These are phyloP conservation scores for Aureobasidium melanogenum DNA, from an alignment of 2,329 filamentous ascomycete species.

Conservation along the genomic window DNA sequence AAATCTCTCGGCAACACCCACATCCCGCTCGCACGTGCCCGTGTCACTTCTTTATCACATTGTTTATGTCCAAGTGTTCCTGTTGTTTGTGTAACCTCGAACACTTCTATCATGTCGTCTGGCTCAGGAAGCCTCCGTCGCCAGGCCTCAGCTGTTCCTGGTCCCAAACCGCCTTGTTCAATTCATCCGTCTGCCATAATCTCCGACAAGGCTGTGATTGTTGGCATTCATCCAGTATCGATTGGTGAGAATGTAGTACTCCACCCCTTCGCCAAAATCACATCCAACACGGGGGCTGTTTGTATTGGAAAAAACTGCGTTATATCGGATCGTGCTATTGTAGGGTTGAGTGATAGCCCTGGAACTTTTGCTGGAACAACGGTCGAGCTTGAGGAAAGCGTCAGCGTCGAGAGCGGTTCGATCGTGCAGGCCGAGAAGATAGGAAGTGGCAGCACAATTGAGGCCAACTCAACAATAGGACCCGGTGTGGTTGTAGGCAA, in stretches of 20 bases:
- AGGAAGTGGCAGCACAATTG: conserved; percentile 23
- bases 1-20: conserved; percentile 3
- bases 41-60: not conserved
- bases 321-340: conserved; percentile 56
- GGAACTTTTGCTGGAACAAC: conserved; percentile 17
- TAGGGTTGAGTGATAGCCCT: conserved; percentile 23
- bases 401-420: conserved; percentile 36
- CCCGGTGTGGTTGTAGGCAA: conserved; percentile 36
- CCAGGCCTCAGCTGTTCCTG: not conserved
- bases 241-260: conserved; percentile 70
- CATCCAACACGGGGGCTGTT: conserved; percentile 33
- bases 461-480: conserved; percentile 23
- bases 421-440: conserved; percentile 28
- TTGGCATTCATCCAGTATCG: conserved; percentile 69
- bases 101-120: not conserved
- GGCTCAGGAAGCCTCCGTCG: conserved; percentile 10
- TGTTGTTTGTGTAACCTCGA: not conserved
- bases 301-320: conserved; percentile 51
- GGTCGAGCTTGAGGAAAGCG: conserved; percentile 32
- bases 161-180: conserved; percentile 28
- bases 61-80: not conserved
- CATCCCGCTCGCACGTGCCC: not conserved
- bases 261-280: conserved; percentile 65
- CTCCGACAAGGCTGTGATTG: conserved; percentile 40
- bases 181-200: conserved; percentile 41